A percentile compares a stretch with the other conserved stretches of the same genome.
These are phyloP conservation scores for Mitragyna speciosa DNA, from an alignment of 257 asterid species.

Conservation along the genomic window DNA sequence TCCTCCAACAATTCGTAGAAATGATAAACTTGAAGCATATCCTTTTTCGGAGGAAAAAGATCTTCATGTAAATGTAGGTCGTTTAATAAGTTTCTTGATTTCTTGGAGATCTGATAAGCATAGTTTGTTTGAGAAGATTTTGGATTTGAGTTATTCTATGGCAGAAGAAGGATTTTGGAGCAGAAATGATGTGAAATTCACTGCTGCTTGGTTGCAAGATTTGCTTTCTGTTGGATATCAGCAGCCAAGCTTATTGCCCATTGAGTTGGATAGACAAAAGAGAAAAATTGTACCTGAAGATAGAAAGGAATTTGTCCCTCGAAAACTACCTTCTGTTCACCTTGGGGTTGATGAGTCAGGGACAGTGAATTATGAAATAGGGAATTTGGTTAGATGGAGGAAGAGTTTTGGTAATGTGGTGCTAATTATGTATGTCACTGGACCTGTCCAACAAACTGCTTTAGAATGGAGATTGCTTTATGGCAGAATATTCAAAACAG, in stretches of 20 bases:
- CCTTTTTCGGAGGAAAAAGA: conserved; percentile 98
- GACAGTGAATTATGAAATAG: conserved; percentile 85
- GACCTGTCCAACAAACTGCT: conserved; percentile 94
- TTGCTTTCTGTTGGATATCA: conserved; percentile 85
- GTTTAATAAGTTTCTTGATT: conserved; percentile 75
- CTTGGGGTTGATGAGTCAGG: conserved; percentile 92
- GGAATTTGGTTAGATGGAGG: conserved; percentile 88
- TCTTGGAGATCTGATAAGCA: conserved; percentile 79
- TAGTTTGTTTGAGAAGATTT: conserved; percentile 70
- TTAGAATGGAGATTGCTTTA: conserved; percentile 95
- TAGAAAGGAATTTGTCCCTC: conserved; percentile 87
- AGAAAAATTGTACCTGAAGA: conserved; percentile 85
- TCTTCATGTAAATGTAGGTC: conserved; percentile 92
- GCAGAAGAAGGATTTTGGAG: conserved; percentile 99
- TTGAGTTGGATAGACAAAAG: conserved; percentile 82
- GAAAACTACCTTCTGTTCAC: conserved; percentile 84
- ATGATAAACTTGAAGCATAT: conserved; percentile 68
- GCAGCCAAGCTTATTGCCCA: conserved; percentile 92
- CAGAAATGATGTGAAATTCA: conserved; percentile 73
- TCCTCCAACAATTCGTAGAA: conserved; percentile 80
- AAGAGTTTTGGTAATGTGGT: conserved; percentile 87
- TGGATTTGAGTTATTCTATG: conserved; percentile 89
- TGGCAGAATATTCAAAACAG: conserved; percentile 96
- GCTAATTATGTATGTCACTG: conserved; percentile 81
- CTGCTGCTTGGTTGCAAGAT: conserved; percentile 99